Conservation (phyloP, 768 basidiomycete genomes). For the Suillus clintonianus region DNA sequence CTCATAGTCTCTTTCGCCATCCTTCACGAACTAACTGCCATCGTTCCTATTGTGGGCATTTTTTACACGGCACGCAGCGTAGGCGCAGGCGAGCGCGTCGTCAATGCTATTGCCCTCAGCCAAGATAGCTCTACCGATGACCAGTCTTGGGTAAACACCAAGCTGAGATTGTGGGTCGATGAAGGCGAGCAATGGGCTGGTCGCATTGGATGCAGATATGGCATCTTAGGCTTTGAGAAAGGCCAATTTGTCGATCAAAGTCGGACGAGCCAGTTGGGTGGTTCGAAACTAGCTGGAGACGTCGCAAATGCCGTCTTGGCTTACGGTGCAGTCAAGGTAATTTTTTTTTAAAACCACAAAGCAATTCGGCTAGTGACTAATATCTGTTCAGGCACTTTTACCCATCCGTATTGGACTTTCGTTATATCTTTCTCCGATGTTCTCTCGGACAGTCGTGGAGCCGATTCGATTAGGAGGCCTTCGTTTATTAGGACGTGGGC, state of each 20-base stretch:
- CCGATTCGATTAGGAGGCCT: constrained; percentile 45
- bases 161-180: constrained; percentile 61
- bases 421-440: constrained; percentile 70
- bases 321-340: constrained; percentile 78
- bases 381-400: constrained; percentile 51
- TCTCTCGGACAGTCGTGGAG: constrained; percentile 67
- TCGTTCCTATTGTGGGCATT: constrained; percentile 71
- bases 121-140: constrained; percentile 18
- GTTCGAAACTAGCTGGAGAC: constrained; percentile 60
- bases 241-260: constrained; percentile 13
- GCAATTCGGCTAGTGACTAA: not conserved
- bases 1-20: constrained; percentile 73
- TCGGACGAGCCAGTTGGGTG: constrained; percentile 22
- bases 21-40: constrained; percentile 83
- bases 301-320: constrained; percentile 83
- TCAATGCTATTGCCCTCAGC: constrained; percentile 38
- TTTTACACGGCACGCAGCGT: constrained; percentile 70
- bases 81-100: constrained; percentile 69
- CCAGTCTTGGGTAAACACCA: constrained; percentile 43
- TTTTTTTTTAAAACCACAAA: constrained; percentile 12
- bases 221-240: constrained; percentile 77
- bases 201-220: constrained; percentile 75
- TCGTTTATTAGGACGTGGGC: constrained; percentile 10
- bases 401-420: constrained; percentile 70
- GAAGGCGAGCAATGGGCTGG: constrained; percentile 76